Percentiles rank a stretch among this genome's conserved stretches.
phyloP scores from a whole-genome alignment of 2,329 filamentous ascomycete species.

The Cryphonectria radicalis region DNA sequence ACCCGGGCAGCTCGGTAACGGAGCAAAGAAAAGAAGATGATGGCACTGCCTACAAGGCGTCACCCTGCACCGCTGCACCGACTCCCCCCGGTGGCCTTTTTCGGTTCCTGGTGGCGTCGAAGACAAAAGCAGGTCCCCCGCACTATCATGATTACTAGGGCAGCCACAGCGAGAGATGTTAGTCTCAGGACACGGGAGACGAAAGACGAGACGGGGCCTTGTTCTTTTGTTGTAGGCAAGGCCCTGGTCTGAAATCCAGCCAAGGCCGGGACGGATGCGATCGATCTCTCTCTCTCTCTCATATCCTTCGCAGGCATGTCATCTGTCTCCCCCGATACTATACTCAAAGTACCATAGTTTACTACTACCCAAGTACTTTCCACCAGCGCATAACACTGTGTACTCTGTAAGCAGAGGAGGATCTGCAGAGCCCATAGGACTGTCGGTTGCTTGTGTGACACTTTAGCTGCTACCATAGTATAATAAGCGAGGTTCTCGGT shows the following conservation, averaged over 20 bases:
- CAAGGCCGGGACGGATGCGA: slow-evolving; percentile 9
- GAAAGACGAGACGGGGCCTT: not conserved
- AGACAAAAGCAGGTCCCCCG: not conserved
- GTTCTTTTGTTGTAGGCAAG: not conserved
- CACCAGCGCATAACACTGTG: too few species aligned
- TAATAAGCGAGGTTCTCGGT: not conserved
- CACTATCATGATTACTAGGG: not conserved
- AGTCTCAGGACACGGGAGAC: not conserved
- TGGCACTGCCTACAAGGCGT: not conserved
- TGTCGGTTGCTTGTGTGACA: not conserved
- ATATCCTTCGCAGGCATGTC: slow-evolving; percentile 1
- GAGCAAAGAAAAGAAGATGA: too few species aligned
- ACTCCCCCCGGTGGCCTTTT: not conserved
- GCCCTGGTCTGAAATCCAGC: not conserved
- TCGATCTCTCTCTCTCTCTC: slow-evolving; percentile 14
- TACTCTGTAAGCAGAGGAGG: not conserved
- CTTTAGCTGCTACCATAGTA: not conserved
- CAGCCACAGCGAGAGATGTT: not conserved
- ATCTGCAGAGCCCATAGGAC: not conserved
- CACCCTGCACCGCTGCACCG: not conserved
- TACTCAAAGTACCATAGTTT: too few species aligned
- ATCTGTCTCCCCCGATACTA: not conserved
- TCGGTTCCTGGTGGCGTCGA: not conserved
- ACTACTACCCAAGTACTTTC: too few species aligned
- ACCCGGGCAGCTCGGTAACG: too few species aligned